phyloP scores from a whole-genome alignment of 2,329 filamentous ascomycete genomes.

The Graphilbum ipis-grandicollis region DNA sequence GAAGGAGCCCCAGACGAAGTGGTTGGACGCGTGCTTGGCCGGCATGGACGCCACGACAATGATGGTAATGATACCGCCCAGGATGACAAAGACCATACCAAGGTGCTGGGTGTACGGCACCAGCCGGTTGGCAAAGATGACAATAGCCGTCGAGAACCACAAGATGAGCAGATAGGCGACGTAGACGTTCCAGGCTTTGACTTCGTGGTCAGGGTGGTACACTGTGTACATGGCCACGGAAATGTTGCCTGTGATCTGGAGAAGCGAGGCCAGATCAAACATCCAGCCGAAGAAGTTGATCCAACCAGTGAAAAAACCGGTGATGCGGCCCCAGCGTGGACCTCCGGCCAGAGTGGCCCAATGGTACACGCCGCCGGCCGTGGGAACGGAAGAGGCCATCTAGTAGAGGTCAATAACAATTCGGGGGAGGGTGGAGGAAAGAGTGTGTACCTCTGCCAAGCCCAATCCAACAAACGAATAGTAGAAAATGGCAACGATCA shows the following conservation, averaged over 20 bases:
- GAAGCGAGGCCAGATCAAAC: conserved; percentile 41
- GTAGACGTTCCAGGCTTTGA: conserved; percentile 40
- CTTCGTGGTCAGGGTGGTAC: conserved; percentile 33
- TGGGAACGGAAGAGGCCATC: conserved; percentile 43
- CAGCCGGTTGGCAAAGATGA: conserved; percentile 38
- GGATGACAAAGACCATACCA: conserved; percentile 37
- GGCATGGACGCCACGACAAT: conserved; percentile 37
- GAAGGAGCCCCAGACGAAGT: conserved; percentile 35
- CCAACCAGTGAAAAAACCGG: conserved; percentile 29
- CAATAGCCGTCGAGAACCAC: conserved; percentile 31
- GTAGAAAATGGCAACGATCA: conserved; percentile 24
- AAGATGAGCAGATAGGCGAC: conserved; percentile 37
- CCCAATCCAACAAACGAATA: conserved; percentile 24
- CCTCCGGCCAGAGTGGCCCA: conserved; percentile 43
- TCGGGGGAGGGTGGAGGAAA: neutral
- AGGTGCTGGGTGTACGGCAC: conserved; percentile 33
- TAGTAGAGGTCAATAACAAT: conserved; percentile 11
- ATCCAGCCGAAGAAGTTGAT: conserved; percentile 44
- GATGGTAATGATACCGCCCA: conserved; percentile 33
- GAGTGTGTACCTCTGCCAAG: conserved; percentile 18
- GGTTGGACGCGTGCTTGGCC: conserved; percentile 26
- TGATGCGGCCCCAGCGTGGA: conserved; percentile 30
- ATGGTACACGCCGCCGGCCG: conserved; percentile 41
- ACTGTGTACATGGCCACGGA: conserved; percentile 42
- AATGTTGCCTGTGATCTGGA: conserved; percentile 40